Evolutionary conservation across 768 basidiomycete species (phyloP).

Genomic region (Serpula lacrymans): DNA sequence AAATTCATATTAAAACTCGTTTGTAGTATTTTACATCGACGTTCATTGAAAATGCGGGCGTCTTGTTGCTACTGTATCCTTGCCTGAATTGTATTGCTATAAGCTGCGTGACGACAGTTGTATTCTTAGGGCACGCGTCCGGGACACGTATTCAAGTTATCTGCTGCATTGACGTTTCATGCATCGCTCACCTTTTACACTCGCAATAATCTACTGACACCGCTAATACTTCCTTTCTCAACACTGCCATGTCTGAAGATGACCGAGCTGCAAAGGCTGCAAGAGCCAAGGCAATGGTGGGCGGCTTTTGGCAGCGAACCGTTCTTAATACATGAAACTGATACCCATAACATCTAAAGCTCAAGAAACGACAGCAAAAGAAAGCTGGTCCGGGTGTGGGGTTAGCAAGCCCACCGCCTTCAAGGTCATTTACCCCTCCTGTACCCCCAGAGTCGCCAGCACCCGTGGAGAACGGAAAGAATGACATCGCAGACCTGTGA

Average conservation of each 20-base stretch:
- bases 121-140: no score
- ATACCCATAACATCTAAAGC: slow-evolving; percentile 36
- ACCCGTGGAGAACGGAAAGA: slow-evolving; percentile 40
- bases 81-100: no score
- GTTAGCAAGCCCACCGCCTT: slow-evolving; percentile 43
- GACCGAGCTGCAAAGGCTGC: slow-evolving; percentile 82
- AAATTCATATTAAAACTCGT: slow-evolving; percentile 32
- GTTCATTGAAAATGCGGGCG: no score
- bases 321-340: slow-evolving; percentile 1
- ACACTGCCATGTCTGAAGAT: slow-evolving; percentile 53
- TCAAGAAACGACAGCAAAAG: slow-evolving; percentile 80
- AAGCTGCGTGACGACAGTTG: no score
- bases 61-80: no score
- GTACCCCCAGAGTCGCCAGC: slow-evolving; percentile 37
- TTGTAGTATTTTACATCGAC: slow-evolving; percentile 7
- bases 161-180: no score
- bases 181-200: no score
- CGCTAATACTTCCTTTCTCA: background rate
- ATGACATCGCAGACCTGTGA: slow-evolving; percentile 63
- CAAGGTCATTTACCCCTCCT: slow-evolving; percentile 54
- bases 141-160: no score
- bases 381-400: slow-evolving; percentile 46
- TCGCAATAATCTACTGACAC: no score
- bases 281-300: slow-evolving; percentile 78
- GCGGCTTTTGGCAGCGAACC: slow-evolving; percentile 20